These are phyloP conservation scores for Jaapia argillacea DNA, from an alignment of 768 basidiomycete genomes.

Conservation along the genomic window DNA sequence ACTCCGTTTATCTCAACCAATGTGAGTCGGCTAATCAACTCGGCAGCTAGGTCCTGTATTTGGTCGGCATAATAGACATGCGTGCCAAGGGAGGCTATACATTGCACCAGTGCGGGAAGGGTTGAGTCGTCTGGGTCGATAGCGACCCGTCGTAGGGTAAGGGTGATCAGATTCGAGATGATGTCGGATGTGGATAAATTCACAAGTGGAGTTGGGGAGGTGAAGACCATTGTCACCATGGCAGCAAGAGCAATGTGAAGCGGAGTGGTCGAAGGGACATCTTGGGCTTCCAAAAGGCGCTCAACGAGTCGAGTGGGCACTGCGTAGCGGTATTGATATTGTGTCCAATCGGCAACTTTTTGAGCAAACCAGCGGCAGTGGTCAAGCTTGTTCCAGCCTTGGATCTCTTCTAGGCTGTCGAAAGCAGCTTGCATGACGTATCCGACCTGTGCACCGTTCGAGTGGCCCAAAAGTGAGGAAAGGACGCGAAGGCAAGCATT, in stretches of 20 bases:
- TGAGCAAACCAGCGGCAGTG: slow-evolving; percentile 80
- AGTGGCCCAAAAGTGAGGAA: slow-evolving; percentile 62
- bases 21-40: slow-evolving; percentile 67
- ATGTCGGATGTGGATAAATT: slow-evolving; percentile 90
- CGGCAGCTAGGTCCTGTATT: slow-evolving; percentile 84
- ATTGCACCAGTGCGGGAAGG: slow-evolving; percentile 58
- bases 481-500: slow-evolving; percentile 65
- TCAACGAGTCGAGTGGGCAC: slow-evolving; percentile 83
- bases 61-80: slow-evolving; percentile 96
- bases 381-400: slow-evolving; percentile 55
- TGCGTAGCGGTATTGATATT: slow-evolving; percentile 88
- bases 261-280: slow-evolving; percentile 31
- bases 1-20: slow-evolving; percentile 59
- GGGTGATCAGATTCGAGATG: slow-evolving; percentile 62
- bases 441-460: slow-evolving; percentile 67
- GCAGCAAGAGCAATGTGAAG: slow-evolving; percentile 54
- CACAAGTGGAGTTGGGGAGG: slow-evolving; percentile 70
- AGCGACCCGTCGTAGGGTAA: slow-evolving; percentile 63
- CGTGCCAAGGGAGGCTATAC: slow-evolving; percentile 76
- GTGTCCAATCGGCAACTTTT: slow-evolving; percentile 76
- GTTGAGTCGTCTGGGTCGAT: slow-evolving; percentile 54
- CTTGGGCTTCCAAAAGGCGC: slow-evolving; percentile 54
- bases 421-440: slow-evolving; percentile 65
- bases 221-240: slow-evolving; percentile 82
- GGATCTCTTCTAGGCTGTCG: slow-evolving; percentile 49